Conservation (phyloP, 306 rosid species). For the Spatholobus suberectus region DNA sequence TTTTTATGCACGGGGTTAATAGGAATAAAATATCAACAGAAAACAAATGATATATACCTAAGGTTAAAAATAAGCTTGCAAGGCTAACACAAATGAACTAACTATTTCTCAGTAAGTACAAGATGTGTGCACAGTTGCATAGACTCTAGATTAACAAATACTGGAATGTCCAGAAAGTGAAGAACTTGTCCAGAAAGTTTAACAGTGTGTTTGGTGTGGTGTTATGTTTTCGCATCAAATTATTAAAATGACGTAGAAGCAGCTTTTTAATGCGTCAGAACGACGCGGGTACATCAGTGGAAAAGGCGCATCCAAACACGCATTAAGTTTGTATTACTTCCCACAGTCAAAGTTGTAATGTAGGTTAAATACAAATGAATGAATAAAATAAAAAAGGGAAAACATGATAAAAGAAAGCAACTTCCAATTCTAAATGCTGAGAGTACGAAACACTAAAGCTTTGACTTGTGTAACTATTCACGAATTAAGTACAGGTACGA, state of each 20-base stretch:
- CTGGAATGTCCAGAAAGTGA: not conserved
- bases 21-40: constrained; percentile 6
- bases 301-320: no score
- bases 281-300: not conserved
- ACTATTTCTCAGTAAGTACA: constrained; percentile 18
- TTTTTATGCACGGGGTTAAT: not conserved
- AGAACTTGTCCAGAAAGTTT: not conserved
- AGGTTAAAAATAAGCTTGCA: constrained; percentile 15
- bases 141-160: constrained; percentile 3
- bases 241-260: not conserved
- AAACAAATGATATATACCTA: constrained; percentile 1
- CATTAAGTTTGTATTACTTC: not conserved
- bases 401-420: not conserved
- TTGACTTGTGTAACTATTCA: not conserved
- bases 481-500: not conserved
- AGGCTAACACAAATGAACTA: constrained; percentile 19
- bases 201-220: not conserved
- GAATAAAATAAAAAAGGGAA: not conserved
- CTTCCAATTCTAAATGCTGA: not conserved
- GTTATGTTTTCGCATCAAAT: not conserved
- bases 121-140: not conserved
- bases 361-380: not conserved
- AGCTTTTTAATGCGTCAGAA: not conserved
- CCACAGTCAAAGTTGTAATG: not conserved
- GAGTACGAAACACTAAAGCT: not conserved